A percentile compares a stretch with the other conserved stretches of the same genome.
These are phyloP conservation scores for Fusarium tricinctum DNA, from an alignment of 2,329 filamentous ascomycete genomes.

Conservation along the genomic window DNA sequence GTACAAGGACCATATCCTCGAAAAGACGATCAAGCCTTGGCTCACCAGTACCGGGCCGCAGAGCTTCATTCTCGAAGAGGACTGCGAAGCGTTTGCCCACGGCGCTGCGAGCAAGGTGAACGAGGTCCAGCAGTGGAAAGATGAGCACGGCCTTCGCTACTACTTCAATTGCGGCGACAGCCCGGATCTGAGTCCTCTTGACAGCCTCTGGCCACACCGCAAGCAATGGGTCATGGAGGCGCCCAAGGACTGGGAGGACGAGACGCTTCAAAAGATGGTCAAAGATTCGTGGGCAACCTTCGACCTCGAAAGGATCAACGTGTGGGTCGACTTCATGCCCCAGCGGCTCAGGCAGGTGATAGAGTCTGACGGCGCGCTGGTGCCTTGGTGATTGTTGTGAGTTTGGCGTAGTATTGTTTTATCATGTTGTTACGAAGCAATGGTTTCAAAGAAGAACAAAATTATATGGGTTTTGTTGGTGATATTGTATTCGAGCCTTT, in stretches of 20 bases:
- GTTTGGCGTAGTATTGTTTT: slow-evolving; percentile 23
- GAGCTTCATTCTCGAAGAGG: slow-evolving; percentile 55
- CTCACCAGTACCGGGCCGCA: slow-evolving; percentile 38
- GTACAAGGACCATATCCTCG: slow-evolving; percentile 54
- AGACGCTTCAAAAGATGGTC: slow-evolving; percentile 52
- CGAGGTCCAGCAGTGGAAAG: slow-evolving; percentile 56
- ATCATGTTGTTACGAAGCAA: slow-evolving; percentile 26
- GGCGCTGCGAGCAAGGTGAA: slow-evolving; percentile 55
- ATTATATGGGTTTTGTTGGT: not conserved
- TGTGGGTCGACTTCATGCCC: slow-evolving; percentile 57
- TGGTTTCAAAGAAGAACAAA: slow-evolving; percentile 11
- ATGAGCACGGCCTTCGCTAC: slow-evolving; percentile 51
- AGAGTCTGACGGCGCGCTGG: slow-evolving; percentile 52
- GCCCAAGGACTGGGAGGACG: slow-evolving; percentile 54
- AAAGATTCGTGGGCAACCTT: slow-evolving; percentile 50
- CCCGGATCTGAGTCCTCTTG: slow-evolving; percentile 56
- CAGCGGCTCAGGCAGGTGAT: slow-evolving; percentile 53
- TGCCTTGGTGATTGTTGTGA: slow-evolving; percentile 52
- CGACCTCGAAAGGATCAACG: slow-evolving; percentile 52
- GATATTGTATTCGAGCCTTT: not conserved
- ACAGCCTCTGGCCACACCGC: slow-evolving; percentile 53
- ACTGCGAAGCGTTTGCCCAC: slow-evolving; percentile 55
- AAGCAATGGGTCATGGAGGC: slow-evolving; percentile 54
- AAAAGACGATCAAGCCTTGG: slow-evolving; percentile 54
- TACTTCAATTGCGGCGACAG: slow-evolving; percentile 57